phyloP scores from a whole-genome alignment of 106 monocot species.

The Dioscorea dumetorum region DNA sequence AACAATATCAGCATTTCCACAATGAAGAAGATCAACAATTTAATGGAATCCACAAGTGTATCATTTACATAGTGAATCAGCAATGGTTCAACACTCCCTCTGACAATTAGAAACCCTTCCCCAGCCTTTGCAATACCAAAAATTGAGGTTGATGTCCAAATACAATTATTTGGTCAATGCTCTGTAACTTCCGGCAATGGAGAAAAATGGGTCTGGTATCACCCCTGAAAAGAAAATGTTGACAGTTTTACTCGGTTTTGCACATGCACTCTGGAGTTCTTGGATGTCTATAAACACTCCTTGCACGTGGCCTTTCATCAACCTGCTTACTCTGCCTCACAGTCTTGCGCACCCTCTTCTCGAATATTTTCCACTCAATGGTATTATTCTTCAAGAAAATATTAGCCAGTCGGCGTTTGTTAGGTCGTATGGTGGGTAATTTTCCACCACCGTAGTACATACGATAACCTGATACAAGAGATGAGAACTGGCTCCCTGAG shows the following conservation, averaged over 20 bases:
- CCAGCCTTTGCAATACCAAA: no score
- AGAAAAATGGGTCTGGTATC: no score
- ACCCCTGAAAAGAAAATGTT: no score
- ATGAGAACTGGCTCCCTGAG: slow-evolving; percentile 90
- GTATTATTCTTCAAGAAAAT: slow-evolving; percentile 69
- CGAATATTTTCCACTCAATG: slow-evolving; percentile 88
- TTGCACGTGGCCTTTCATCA: slow-evolving; percentile 70
- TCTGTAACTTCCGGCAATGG: no score
- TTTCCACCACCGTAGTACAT: slow-evolving; percentile 82
- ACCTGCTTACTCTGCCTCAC: slow-evolving; percentile 65
- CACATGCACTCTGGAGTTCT: slow-evolving; percentile 89
- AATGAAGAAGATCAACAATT: no score
- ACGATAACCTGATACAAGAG: slow-evolving; percentile 86
- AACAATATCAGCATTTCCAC: no score
- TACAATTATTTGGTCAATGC: no score
- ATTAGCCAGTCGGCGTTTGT: slow-evolving; percentile 75
- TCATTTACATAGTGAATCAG: no score
- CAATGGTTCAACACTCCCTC: no score
- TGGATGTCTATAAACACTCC: slow-evolving; percentile 92
- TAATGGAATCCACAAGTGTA: no score
- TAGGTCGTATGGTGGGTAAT: slow-evolving; percentile 78
- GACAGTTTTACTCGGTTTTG: slow-evolving; percentile 21
- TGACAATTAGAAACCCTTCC: no score
- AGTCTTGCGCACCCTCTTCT: slow-evolving; percentile 70
- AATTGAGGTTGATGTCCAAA: no score